Base-by-base conservation (phyloP, 2,329 filamentous ascomycete species). In the Penicillium sp. region DNA sequence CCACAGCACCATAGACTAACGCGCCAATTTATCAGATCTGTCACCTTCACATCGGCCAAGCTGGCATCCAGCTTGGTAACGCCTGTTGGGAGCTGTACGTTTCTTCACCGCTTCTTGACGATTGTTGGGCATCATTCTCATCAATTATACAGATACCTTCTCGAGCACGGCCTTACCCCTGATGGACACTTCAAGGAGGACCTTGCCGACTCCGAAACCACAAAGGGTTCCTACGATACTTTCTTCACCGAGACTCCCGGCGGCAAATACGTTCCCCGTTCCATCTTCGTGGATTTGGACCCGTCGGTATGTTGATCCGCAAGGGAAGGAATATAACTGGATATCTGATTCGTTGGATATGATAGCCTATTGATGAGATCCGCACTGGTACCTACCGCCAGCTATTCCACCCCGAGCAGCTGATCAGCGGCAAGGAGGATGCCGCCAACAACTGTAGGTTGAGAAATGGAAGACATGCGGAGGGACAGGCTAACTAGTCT, bases 341-440 rank as follows among this genome's bases (percentile, higher is more conserved):
- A 41, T 41, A 51, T 47, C 52, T 59, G 27, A 48, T 31, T 14
- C 29, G 29, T 62, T 66, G 52, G 66, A 53, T 21, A 21, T 44
- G 45, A 24, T 58, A 84, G 78, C 85, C 85, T 47, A 85, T 88
- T 67, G 86, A 88, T 68, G 86, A 88, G 73, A 86, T 88, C 73
- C 83, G 85, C 59, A 86, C 83, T 58, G 86, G 86, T 63, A 64
- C 75, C 63, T 87, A 86, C 75, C 81, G 84, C 64, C 79, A 84
- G 64, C 79, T 88, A 52, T 88, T 87, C 76, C 86, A 88, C 72
- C 86, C 86, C 21, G 85, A 88, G 71, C 76, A 85, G 63, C 77
- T 88, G 76, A 83, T 88, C 66, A 87, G 83, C 70, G 86, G 86
- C 66, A 88, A 88, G 75, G 86, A 88, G 71, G 86, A 88, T 76